These are phyloP conservation scores for Cryptococcus sp. DNA, from an alignment of 1,284 basidiomycete species.

Conservation along the genomic window DNA sequence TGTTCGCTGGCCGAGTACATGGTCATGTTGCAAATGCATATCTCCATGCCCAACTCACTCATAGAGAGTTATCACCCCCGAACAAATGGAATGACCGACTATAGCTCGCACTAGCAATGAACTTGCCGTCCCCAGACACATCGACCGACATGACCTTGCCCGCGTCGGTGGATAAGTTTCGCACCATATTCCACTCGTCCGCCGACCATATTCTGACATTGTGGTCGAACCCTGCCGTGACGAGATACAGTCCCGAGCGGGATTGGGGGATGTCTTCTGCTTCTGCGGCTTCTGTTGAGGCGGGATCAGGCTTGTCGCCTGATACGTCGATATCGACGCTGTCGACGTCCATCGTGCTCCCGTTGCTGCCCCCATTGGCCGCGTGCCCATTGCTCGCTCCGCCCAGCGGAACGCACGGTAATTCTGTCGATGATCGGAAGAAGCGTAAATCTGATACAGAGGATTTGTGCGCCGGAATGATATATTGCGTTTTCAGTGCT, in stretches of 20 bases:
- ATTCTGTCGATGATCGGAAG: conserved; percentile 62
- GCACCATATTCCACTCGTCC: conserved; percentile 93
- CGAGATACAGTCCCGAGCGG: conserved; percentile 86
- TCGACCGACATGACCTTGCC: conserved; percentile 99
- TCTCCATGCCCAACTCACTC: neutral
- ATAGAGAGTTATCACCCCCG: conserved; percentile 60
- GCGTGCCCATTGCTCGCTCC: conserved; percentile 35
- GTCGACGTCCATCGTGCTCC: conserved; percentile 14
- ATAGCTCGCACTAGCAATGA: conserved; percentile 86
- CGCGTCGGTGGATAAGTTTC: conserved; percentile 85
- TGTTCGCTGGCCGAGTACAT: too few species aligned
- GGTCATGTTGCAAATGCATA: too few species aligned
- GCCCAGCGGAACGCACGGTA: conserved; percentile 37
- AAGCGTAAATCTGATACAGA: conserved; percentile 95
- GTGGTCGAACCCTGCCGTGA: conserved; percentile 92
- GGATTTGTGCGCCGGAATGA: conserved; percentile 92
- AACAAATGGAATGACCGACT: conserved; percentile 92
- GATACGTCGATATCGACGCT: conserved; percentile 49
- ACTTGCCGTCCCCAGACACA: conserved; percentile 75
- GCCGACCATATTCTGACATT: conserved; percentile 95
- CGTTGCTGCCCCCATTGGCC: conserved; percentile 15
- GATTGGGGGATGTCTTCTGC: conserved; percentile 45
- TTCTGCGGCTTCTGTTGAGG: conserved; percentile 1
- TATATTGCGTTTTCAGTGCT: conserved; percentile 85
- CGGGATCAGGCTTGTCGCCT: conserved; percentile 8